These are phyloP conservation scores for Talaromyces sp. DNA, from an alignment of 2,329 filamentous ascomycete genomes.

Conservation along the genomic window DNA sequence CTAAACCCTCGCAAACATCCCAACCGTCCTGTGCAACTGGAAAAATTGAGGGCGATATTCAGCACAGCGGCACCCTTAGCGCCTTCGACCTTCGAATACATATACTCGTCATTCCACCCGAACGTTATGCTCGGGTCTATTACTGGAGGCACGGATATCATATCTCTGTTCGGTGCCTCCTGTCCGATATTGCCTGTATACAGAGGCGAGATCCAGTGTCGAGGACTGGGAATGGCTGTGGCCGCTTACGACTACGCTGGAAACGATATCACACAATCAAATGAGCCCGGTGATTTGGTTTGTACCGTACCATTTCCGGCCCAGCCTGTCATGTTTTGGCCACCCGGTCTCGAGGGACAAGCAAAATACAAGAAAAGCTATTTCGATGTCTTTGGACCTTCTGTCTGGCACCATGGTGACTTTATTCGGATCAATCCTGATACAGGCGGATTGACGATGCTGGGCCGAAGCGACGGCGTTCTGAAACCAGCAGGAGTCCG, in stretches of 20 bases:
- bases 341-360: constrained; percentile 58
- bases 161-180: constrained; percentile 86
- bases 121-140: constrained; percentile 86
- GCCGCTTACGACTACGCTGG: constrained; percentile 52
- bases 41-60: constrained; percentile 73
- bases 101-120: constrained; percentile 75
- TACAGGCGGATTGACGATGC: constrained; percentile 80
- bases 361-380: constrained; percentile 79
- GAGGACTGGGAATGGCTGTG: constrained; percentile 75
- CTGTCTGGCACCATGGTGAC: constrained; percentile 87
- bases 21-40: constrained; percentile 35
- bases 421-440: constrained; percentile 68
- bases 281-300: constrained; percentile 79
- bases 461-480: constrained; percentile 86
- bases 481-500: constrained; percentile 87
- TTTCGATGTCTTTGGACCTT: constrained; percentile 70
- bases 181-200: constrained; percentile 70
- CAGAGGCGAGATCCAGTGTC: constrained; percentile 70
- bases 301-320: constrained; percentile 83
- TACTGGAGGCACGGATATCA: constrained; percentile 93
- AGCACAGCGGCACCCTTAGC: constrained; percentile 89
- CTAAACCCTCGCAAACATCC: constrained; percentile 55
- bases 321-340: constrained; percentile 84
- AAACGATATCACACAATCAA: constrained; percentile 54
- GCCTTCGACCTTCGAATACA: constrained; percentile 85